phyloP scores from a whole-genome alignment of 2,329 filamentous ascomycete species.

The Ophiocordyceps unilateralis region DNA sequence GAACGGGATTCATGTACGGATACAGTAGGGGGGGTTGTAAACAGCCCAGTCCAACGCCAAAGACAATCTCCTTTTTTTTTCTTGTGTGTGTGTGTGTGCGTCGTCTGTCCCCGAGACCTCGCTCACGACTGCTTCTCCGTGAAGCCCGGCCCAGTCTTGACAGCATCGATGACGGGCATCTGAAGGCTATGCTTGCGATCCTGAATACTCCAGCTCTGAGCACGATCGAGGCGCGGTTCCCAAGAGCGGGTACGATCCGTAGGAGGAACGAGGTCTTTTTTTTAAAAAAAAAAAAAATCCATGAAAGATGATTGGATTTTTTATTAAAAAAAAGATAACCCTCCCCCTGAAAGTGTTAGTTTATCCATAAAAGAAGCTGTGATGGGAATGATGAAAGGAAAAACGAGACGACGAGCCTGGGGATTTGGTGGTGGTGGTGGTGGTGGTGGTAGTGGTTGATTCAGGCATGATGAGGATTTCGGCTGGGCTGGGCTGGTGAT shows the following conservation, averaged over 20 bases:
- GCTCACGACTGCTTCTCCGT: slow-evolving; percentile 14
- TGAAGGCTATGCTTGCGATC: slow-evolving; percentile 35
- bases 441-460: not conserved
- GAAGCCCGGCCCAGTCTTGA: slow-evolving; percentile 23
- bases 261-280: not conserved
- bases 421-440: not conserved
- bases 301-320: no score
- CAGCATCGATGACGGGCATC: slow-evolving; percentile 22
- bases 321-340: no score
- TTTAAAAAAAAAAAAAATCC: no score
- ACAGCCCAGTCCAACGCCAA: no score
- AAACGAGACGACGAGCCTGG: not conserved
- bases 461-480: not conserved
- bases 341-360: no score
- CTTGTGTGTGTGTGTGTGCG: no score
- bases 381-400: not conserved
- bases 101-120: no score
- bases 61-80: no score
- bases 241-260: slow-evolving; percentile 14
- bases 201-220: slow-evolving; percentile 35
- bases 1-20: not conserved
- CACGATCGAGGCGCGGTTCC: slow-evolving; percentile 27
- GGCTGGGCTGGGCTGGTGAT: no score
- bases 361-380: no score
- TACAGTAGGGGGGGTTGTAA: not conserved